Base-by-base conservation (phyloP, 352 stramenopile genomes). In the Pythium vanterpoolii region DNA sequence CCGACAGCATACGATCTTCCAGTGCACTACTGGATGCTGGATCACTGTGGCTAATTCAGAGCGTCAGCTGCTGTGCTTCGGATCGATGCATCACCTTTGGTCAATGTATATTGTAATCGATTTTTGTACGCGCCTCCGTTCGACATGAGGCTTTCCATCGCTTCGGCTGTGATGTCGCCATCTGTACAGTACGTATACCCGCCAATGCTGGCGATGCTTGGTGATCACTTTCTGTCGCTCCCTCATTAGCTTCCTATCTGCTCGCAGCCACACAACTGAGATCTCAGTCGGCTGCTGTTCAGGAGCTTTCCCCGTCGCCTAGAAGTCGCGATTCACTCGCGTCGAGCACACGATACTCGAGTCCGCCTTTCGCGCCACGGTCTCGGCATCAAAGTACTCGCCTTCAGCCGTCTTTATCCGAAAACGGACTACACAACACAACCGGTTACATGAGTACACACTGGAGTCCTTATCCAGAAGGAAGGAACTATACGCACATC, bases 371-470 rank as follows among this genome's bases (percentile, higher is more conserved):
- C 80, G 79, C 54, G 82, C 84, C n/a, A 70, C 70, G 28, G 83
- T 88, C 63, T 92, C 78, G 14, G 82, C 84, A 48, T 80, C 70
- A 63, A 84, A 89, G 63, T 76, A 88, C 67, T 87, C 81, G 72
- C 82, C 82, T 24, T 90, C 79, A 52, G 69, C 79, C 53, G 79
- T 77, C 64, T 92, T 94, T 89, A 90, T 89, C 64, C 83, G 68
- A 64, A 90, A 92, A 59, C 77, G 72, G 66, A 94, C 84, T 94
- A 19, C 18, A 38, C 27, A 10, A 70, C 36, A 34, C 19, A 39
- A 40, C 23, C 49, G 64, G 1, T 33, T 52, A 27, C 64, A 46
- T 46, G 27, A 43, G n/a, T 36, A 49, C 23, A 31, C 54, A 46
- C 6, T 45, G 9, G 31, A 52, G 33, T 10, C 4, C 23, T 24